Conservation (phyloP, 441 rosid species). For the Pelargonium cotyledonis region DNA sequence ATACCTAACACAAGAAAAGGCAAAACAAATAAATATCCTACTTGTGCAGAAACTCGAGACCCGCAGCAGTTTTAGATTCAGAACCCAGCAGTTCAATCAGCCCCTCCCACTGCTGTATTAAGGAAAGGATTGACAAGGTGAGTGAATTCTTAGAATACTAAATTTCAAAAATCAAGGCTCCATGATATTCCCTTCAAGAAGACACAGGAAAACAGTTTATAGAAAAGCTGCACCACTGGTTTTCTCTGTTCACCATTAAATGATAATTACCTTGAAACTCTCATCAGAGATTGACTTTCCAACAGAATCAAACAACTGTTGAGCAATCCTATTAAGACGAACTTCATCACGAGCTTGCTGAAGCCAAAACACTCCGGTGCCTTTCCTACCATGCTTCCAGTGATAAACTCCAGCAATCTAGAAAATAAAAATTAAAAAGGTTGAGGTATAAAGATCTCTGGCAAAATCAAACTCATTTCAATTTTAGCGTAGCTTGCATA, state of each 20-base stretch:
- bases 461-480: not conserved
- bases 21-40: constrained; percentile 25
- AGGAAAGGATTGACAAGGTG: constrained; percentile 7
- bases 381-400: constrained; percentile 96
- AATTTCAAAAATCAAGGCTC: constrained; percentile 5
- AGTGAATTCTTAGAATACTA: not conserved
- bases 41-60: constrained; percentile 90
- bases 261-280: constrained; percentile 65
- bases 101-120: constrained; percentile 92
- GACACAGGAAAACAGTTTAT: not conserved
- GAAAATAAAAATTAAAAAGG: constrained; percentile 15
- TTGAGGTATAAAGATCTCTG: not conserved
- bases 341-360: constrained; percentile 77
- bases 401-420: constrained; percentile 86
- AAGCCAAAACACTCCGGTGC: constrained; percentile 84
- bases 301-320: constrained; percentile 79
- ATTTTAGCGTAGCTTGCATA: not conserved
- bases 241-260: constrained; percentile 3
- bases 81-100: constrained; percentile 75
- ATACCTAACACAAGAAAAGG: constrained; percentile 6
- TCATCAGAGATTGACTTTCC: constrained; percentile 89
- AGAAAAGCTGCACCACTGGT: not conserved
- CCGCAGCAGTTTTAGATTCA: constrained; percentile 68
- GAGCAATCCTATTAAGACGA: constrained; percentile 72
- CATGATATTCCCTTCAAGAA: not conserved